Evolutionary conservation across 2,329 filamentous ascomycete species (phyloP), one percentile per base, ranked within the genome.

Genomic region (Arthrobotrys iridis): DNA sequence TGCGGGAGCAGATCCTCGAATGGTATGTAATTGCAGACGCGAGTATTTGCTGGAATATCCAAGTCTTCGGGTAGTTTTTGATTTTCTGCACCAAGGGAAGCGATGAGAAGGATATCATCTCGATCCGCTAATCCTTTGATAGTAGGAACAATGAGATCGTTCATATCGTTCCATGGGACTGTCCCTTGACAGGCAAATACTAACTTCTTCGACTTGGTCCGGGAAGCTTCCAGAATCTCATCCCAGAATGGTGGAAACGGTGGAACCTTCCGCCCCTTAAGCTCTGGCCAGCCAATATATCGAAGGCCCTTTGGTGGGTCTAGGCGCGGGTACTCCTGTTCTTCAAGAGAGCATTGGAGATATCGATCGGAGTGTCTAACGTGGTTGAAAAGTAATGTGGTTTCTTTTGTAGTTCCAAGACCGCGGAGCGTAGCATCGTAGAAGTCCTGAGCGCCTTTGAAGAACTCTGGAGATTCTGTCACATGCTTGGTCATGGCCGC

Each of bases 181-280:
- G 85, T 87, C 3, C 85, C 85, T 77, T 86, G 85, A 0, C 83
- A 82, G 4, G 86, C 84, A 18, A 83, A 81, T 3, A 87, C 79
- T 22, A 87, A 79, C 18, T 81, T 81, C 62, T 81, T 81, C 58
- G 82, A 83, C 65, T 83, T 84, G 18, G 81, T 79, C 46, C 83
- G 82, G 13, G 77, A 74, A 13, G 62, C 68, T 41, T 74, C 63
- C 7, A 81, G 77, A 13, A 87, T 80, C 3, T 84, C 82, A 2
- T 80, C 59, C 84, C 84, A 87, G 83, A 84, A 87, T 4, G 77
- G 26, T 0, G 86, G 85, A 37, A 74, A 66, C 6, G 68, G 68
- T 8, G 68, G 68, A 10, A 74, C 68, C 18, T 66, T 74, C 3
- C 68, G 41, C 10, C 68, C 68, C 13, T 74, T 74, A n/a, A 74